Conservation (phyloP, 1,139 yeast species). For the Lodderomyces orthopsilosis region DNA sequence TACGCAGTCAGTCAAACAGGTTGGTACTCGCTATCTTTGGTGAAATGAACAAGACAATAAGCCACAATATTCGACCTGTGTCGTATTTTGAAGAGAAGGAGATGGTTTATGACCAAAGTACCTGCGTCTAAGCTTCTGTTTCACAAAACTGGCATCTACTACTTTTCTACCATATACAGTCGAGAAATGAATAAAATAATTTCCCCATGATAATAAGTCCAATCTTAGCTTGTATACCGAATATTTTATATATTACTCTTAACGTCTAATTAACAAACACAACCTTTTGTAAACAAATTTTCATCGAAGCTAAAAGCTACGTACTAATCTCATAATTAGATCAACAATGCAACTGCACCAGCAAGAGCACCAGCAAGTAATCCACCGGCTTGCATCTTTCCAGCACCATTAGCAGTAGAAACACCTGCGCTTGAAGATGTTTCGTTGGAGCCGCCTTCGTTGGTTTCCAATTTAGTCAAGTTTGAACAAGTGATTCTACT, state of each 20-base stretch:
- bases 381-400: slow-evolving; percentile 15
- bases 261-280: not conserved
- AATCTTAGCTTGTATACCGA: not conserved
- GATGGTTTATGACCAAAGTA: no score
- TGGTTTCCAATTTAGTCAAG: slow-evolving; percentile 19
- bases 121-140: no score
- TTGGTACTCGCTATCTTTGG: no score
- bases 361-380: slow-evolving; percentile 14
- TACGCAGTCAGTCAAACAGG: no score
- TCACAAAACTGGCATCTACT: no score
- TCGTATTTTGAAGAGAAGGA: no score
- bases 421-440: slow-evolving; percentile 13
- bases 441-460: slow-evolving; percentile 5
- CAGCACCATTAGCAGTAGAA: slow-evolving; percentile 14
- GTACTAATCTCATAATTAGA: slow-evolving; percentile 6
- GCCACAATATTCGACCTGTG: no score
- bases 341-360: slow-evolving; percentile 14
- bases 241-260: not conserved
- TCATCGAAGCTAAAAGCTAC: not conserved
- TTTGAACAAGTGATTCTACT: slow-evolving; percentile 43
- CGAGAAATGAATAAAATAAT: no score
- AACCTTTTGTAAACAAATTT: no score
- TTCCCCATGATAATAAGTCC: no score
- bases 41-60: no score
- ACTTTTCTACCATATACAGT: no score